Base-by-base conservation (phyloP, 2,329 filamentous ascomycete species). In the Phialophora macrospora region DNA sequence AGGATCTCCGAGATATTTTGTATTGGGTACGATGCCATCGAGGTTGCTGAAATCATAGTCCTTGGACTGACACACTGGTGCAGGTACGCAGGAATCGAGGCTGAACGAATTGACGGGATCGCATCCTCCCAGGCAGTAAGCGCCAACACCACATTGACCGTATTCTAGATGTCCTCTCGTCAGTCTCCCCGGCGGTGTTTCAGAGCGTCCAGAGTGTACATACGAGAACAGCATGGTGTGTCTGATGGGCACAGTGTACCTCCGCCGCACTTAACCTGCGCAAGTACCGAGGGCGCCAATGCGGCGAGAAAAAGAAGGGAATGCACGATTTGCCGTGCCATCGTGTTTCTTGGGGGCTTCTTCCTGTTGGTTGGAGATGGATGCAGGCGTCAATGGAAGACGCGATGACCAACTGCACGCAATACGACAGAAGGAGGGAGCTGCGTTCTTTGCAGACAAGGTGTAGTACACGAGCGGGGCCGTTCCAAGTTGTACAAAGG, bases 121-220 rank as follows among this genome's bases (percentile, higher is more conserved):
- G 82, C 95, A 99, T 69, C 95, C 95, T 73, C 95, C 95, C 22
- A 99, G 87, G 75, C 95, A 99, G 85, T 91, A 98, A 63, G 93
- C 95, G 74, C 95, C 95, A 63, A 93, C 88, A 81, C 94, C 95
- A 75, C 95, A 98, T 78, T 94, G 84, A 73, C 92, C 92, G 79
- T 97, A 98, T 79, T 95, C 92, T 96, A 74, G 58, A 14, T 17
- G 54, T 68, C 52, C 72, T 65, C 44, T 9, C 56, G 24, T 52
- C 41, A 51, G 20, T 48, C 32, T 57, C 17, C 8, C 54, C 24
- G 30, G 30, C 9, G 11, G 4, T 44, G 5, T 41, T 11, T 38
- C 22, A 44, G 32, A 26, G 12, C 1, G 7, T 57, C 11, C 11
- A 2, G 55, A 48, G 22, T 30, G 38, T 30, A 87, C 89, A 82